These are phyloP conservation scores for Talaromyces sp. DNA, from an alignment of 2,329 filamentous ascomycete species.

Conservation along the genomic window DNA sequence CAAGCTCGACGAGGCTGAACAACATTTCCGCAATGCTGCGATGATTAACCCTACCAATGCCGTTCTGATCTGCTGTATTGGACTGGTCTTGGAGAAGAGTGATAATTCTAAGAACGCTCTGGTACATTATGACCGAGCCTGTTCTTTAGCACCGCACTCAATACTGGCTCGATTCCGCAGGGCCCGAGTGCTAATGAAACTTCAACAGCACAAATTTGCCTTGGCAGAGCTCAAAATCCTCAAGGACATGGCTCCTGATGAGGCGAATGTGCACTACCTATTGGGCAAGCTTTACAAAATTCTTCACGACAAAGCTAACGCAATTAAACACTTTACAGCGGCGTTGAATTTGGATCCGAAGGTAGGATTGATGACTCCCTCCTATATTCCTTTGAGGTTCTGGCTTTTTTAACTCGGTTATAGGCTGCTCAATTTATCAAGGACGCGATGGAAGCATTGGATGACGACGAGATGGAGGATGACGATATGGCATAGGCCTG, in stretches of 20 bases:
- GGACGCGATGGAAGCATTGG: conserved; percentile 90
- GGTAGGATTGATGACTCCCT: conserved; percentile 56
- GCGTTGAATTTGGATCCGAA: conserved; percentile 95
- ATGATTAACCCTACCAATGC: conserved; percentile 92
- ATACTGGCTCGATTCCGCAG: conserved; percentile 91
- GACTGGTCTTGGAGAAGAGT: conserved; percentile 84
- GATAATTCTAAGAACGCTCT: conserved; percentile 79
- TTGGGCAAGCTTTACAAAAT: conserved; percentile 70
- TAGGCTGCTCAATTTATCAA: conserved; percentile 94
- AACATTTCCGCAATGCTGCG: conserved; percentile 86
- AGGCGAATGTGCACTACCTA: conserved; percentile 93
- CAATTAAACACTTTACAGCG: conserved; percentile 93
- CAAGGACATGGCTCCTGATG: conserved; percentile 88
- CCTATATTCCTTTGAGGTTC: not conserved
- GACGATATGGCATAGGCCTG: conserved; percentile 50
- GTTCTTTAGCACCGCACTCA: conserved; percentile 77
- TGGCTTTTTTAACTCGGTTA: conserved; percentile 11
- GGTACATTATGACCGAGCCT: conserved; percentile 78
- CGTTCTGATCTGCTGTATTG: conserved; percentile 89
- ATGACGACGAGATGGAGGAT: conserved; percentile 67
- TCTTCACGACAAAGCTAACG: conserved; percentile 64
- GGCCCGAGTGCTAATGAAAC: conserved; percentile 78
- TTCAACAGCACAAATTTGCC: conserved; percentile 70
- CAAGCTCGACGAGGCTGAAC: conserved; percentile 86
- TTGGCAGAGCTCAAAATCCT: conserved; percentile 82